Percentiles rank a stretch among this genome's conserved stretches.
phyloP scores from a whole-genome alignment of 768 basidiomycete species.

The Steccherinum ochraceum region DNA sequence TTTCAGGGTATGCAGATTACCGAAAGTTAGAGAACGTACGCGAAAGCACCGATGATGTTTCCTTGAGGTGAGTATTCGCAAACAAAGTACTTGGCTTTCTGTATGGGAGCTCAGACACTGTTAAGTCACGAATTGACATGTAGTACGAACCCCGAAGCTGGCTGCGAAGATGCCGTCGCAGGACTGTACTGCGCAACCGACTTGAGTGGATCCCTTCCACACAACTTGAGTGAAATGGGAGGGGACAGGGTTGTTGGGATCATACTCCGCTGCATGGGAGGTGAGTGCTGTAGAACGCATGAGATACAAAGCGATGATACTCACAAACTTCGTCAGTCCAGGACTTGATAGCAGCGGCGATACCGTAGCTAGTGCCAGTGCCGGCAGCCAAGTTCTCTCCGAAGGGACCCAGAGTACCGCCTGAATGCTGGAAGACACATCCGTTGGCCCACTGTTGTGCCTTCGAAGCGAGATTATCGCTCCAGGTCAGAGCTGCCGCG shows the following conservation, averaged over 20 bases:
- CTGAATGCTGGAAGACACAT: slow-evolving; percentile 67
- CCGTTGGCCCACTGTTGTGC: slow-evolving; percentile 66
- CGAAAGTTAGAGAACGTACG: slow-evolving; percentile 33
- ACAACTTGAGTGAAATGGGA: slow-evolving; percentile 77
- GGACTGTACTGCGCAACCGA: slow-evolving; percentile 54
- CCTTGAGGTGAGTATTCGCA: slow-evolving; percentile 66
- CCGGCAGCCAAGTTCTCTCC: slow-evolving; percentile 80
- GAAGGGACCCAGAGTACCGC: slow-evolving; percentile 53
- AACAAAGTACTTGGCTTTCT: slow-evolving; percentile 56
- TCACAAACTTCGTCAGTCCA: slow-evolving; percentile 68
- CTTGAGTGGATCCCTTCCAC: slow-evolving; percentile 59
- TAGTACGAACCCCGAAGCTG: slow-evolving; percentile 43
- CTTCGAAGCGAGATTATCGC: slow-evolving; percentile 45
- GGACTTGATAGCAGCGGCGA: slow-evolving; percentile 41
- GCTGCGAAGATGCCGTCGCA: slow-evolving; percentile 56
- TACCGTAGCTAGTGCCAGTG: slow-evolving; percentile 45
- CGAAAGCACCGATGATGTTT: slow-evolving; percentile 57
- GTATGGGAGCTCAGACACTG: slow-evolving; percentile 2
- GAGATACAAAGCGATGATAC: no score
- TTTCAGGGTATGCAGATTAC: background rate
- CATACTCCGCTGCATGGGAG: slow-evolving; percentile 42
- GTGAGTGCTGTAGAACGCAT: no score
- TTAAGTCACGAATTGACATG: no score
- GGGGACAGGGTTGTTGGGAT: slow-evolving; percentile 46
- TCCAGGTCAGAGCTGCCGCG: slow-evolving; percentile 61